phyloP scores from a whole-genome alignment of 805 yeast genomes.

The Ogataea nonfermentans region DNA sequence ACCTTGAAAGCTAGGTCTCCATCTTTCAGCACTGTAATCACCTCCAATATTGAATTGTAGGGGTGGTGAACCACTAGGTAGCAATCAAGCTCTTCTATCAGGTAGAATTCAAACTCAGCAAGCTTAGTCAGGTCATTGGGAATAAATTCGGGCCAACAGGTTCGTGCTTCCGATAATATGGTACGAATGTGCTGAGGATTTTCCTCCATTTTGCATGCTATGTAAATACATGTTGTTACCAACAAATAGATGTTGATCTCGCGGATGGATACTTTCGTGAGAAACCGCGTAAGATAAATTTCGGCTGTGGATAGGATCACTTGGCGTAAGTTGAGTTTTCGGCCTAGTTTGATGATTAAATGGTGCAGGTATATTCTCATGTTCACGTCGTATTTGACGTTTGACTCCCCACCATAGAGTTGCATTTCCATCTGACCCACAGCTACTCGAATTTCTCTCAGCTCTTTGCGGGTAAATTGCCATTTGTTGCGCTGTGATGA shows the following conservation, averaged over 20 bases:
- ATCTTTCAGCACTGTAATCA: slow-evolving; percentile 42
- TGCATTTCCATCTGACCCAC: slow-evolving; percentile 26
- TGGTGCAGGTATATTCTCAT: slow-evolving; percentile 79
- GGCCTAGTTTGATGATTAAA: slow-evolving; percentile 70
- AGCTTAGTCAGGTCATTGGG: slow-evolving; percentile 88
- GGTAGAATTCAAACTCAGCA: slow-evolving; percentile 93
- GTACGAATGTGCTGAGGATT: slow-evolving; percentile 91
- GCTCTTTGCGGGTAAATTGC: slow-evolving; percentile 70
- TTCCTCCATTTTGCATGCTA: slow-evolving; percentile 93
- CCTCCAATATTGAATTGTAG: slow-evolving; percentile 57
- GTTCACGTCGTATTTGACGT: slow-evolving; percentile 52
- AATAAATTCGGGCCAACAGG: slow-evolving; percentile 91
- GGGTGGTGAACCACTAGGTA: slow-evolving; percentile 75
- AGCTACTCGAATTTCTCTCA: slow-evolving; percentile 32
- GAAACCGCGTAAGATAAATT: slow-evolving; percentile 74
- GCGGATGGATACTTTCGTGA: slow-evolving; percentile 66
- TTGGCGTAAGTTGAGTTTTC: slow-evolving; percentile 75
- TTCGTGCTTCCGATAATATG: slow-evolving; percentile 78
- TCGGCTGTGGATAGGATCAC: slow-evolving; percentile 87
- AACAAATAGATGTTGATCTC: slow-evolving; percentile 82
- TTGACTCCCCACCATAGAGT: slow-evolving; percentile 8
- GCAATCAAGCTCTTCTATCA: slow-evolving; percentile 82
- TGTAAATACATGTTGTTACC: slow-evolving; percentile 80
- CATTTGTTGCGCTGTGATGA: slow-evolving; percentile 79
- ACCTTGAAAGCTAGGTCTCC: slow-evolving; percentile 23